Conservation (phyloP, 1,284 basidiomycete genomes). For the Rugosomyces carneus region DNA sequence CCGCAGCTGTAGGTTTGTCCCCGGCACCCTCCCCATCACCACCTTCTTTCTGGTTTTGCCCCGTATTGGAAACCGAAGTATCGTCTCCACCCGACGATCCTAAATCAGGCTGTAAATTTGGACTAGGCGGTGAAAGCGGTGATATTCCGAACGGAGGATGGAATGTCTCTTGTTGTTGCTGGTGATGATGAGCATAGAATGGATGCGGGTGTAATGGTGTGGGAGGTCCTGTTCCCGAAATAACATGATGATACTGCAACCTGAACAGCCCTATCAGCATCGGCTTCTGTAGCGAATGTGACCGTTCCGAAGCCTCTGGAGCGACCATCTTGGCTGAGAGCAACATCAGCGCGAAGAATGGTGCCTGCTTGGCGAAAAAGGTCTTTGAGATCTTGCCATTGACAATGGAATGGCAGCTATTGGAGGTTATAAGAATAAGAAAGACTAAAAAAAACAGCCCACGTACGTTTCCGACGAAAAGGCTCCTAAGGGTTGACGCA, state of each 20-base stretch:
- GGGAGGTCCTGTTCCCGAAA: background rate
- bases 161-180: background rate
- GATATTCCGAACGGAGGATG: slow-evolving; percentile 15
- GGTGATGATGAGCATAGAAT: slow-evolving; percentile 5
- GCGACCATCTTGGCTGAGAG: slow-evolving; percentile 78
- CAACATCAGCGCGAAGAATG: slow-evolving; percentile 85
- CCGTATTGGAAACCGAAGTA: background rate
- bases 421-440: slow-evolving; percentile 2
- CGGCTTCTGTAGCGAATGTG: slow-evolving; percentile 75
- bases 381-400: slow-evolving; percentile 98
- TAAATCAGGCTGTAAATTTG: too few species aligned
- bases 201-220: slow-evolving; percentile 10
- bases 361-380: slow-evolving; percentile 85
- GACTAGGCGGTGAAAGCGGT: slow-evolving; percentile 11
- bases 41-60: too few species aligned
- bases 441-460: slow-evolving; percentile 1
- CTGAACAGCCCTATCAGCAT: slow-evolving; percentile 81
- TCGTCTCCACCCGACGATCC: too few species aligned
- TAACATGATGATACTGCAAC: background rate
- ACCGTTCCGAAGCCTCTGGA: slow-evolving; percentile 89
- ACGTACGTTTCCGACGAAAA: slow-evolving; percentile 68
- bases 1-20: background rate
- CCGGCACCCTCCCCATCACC: background rate
- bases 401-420: slow-evolving; percentile 91
- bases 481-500: slow-evolving; percentile 38